Base-by-base conservation (phyloP, 2,329 filamentous ascomycete genomes). In the Camptophora hylomeconis region DNA sequence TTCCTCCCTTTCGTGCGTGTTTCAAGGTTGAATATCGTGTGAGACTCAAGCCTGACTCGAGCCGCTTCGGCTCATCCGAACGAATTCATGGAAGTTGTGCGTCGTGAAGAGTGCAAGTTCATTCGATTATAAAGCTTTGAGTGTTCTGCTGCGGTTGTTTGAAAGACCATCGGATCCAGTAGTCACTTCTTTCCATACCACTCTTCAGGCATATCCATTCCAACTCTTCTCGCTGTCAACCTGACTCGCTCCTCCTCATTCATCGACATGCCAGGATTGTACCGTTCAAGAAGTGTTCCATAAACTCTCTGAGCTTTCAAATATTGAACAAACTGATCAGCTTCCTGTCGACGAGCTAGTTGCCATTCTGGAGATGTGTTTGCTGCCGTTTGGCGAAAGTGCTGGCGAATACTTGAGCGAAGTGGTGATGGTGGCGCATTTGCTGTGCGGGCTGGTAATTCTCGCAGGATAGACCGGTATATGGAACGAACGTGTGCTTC, bases 191-290 rank as follows among this genome's bases (percentile, higher is more conserved):
- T 26, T 2, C 29, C 29, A 26, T 31, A 31, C 30, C 54, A 75
- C 56, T 81, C 74, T 17, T 69, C 53, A 0, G 87, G 87, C 55
- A 95, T 51, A 55, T 94, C 69, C 78, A 94, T 83, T 11, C 87
- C 89, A 21, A 95, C 84, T 50, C 81, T 72, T 56, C 83, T 65
- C 6, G 89, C 89, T 30, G 80, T 80, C 60, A 94, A 60, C 33
- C 82, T 62, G 22, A 94, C 75, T 36, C 81, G 67, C 61, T 95
- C 86, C 50, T 75, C 67, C 56, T 92, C 75, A 51, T 79, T 73
- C 77, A 93, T 81, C 42, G 72, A 71, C 73, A 92, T 82, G 11
- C 86, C 84, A 0, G 84, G 84, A 54, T 95, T 95, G 58, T 98
- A 95, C 45, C 86, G 69, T 57, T 94, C 86, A 20, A 95, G 54